phyloP scores from a whole-genome alignment of 2,329 filamentous ascomycete genomes.

The Aureobasidium musti region DNA sequence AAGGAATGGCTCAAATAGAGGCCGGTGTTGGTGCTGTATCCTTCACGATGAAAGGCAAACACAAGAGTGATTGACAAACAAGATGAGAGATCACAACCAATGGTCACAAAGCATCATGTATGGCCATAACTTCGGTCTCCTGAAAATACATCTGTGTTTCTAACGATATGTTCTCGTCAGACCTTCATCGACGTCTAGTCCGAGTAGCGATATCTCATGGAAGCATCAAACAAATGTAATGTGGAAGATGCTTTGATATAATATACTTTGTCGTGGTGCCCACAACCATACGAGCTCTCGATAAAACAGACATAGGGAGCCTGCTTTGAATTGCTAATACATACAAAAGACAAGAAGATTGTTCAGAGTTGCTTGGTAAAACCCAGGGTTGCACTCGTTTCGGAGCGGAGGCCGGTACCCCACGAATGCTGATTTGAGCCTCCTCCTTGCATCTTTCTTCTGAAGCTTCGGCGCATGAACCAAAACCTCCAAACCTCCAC shows the following conservation, averaged over 20 bases:
- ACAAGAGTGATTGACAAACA: too few relatives aligned
- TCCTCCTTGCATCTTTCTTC: constrained; percentile 15
- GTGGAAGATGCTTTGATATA: too few relatives aligned
- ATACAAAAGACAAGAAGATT: not conserved
- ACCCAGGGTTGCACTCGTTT: not conserved
- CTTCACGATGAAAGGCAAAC: too few relatives aligned
- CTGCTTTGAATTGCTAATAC: not conserved
- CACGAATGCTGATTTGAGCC: constrained; percentile 6
- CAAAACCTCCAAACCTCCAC: not conserved
- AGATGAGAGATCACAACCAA: not conserved
- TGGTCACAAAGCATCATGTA: not conserved
- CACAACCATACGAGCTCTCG: too few relatives aligned
- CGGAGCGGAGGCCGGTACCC: not conserved
- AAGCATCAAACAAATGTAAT: too few relatives aligned
- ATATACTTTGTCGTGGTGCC: too few relatives aligned
- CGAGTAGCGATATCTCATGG: too few relatives aligned
- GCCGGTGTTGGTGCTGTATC: too few relatives aligned
- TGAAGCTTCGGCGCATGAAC: constrained; percentile 3
- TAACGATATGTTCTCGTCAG: not conserved
- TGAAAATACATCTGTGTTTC: not conserved
- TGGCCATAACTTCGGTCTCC: not conserved
- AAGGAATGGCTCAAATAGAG: not conserved
- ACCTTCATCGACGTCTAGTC: not conserved
- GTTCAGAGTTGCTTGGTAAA: not conserved
- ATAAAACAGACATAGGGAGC: not conserved